Base-by-base conservation (phyloP, 2,329 filamentous ascomycete genomes). In the Mycosphaerella arachidis region DNA sequence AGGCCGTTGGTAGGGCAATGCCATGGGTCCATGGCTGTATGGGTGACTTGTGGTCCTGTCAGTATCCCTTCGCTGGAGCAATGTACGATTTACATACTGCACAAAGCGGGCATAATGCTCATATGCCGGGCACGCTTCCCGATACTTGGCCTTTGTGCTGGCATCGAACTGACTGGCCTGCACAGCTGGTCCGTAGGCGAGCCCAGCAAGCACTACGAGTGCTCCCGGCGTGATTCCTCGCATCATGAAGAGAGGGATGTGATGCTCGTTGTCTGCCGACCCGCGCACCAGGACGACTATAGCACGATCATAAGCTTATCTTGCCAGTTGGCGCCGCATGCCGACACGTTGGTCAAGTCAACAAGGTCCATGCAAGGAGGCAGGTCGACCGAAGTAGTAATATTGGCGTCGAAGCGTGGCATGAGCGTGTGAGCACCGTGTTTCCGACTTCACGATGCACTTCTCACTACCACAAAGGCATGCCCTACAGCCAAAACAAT, bases 1-100 rank as follows among this genome's bases (percentile, higher is more conserved):
- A 3, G 94, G 94, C 60, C 94, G 84, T 74, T 99, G 94, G 74
- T 86, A 97, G 0, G 94, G 92, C 1, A 99, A 82, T 55, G 82
- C 80, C 70, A 95, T 81, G 4, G 89, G 88, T 0, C 94, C 94
- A 20, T 86, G 80, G 74, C 91, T 96, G 63, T 88, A 84, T 0
- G 94, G 94, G 20, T 81, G 82, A 73, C 92, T 96, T 63, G 29
- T 50, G 50, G 12, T 16, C 4, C 30, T 20, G 59, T 70, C 60
- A 69, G 65, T 55, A 45, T 18, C 6, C 13, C 6, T 53, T 12
- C 10, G 40, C 30, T 9, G 16, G 16, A 1, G 46, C n/a, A 3
- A 16, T 45, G 24, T 16, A 8, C 33, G 9, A 24, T 9, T 37
- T 29, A 12, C 72, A 20, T 70, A 75, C 73, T 76, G 74, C 43